Percentiles rank a stretch among this genome's conserved stretches.
These are phyloP conservation scores for Umbelopsis ramanniana DNA, from an alignment of 192 early-diverging fungal species.

Conservation along the genomic window DNA sequence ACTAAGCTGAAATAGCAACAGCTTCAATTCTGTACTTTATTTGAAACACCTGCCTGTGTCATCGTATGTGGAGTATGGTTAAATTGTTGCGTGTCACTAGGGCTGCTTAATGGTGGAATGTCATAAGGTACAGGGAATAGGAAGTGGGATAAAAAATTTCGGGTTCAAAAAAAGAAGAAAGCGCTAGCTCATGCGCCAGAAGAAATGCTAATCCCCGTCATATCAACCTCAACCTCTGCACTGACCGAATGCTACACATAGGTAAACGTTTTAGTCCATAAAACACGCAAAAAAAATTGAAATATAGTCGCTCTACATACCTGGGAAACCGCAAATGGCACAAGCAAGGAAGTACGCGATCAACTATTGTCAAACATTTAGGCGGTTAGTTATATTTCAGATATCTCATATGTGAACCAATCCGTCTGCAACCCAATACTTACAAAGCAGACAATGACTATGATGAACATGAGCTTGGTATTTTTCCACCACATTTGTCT, in stretches of 20 bases:
- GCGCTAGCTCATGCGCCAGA: neutral
- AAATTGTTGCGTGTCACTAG: neutral
- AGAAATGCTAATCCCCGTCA: neutral
- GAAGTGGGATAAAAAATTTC: neutral
- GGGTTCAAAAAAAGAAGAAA: neutral
- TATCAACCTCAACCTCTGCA: neutral
- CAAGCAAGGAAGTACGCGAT: constrained; percentile 78
- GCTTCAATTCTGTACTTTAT: neutral
- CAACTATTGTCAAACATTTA: constrained; percentile 46
- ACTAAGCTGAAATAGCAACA: neutral
- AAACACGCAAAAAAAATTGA: too few species aligned
- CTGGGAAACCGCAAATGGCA: constrained; percentile 82
- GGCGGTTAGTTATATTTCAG: too few species aligned
- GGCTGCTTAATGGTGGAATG: neutral
- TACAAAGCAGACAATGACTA: constrained; percentile 62
- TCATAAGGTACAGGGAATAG: neutral
- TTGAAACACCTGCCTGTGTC: neutral
- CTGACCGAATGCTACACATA: neutral
- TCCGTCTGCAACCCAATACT: constrained; percentile 27
- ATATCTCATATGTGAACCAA: too few species aligned
- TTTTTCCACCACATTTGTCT: constrained; percentile 96
- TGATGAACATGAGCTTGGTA: constrained; percentile 76
- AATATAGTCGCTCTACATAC: constrained; percentile 28
- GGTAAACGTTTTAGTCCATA: neutral
- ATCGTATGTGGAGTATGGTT: neutral